Conservation (phyloP, 148 eudicot species). For the Rhododendron williamsianum region DNA sequence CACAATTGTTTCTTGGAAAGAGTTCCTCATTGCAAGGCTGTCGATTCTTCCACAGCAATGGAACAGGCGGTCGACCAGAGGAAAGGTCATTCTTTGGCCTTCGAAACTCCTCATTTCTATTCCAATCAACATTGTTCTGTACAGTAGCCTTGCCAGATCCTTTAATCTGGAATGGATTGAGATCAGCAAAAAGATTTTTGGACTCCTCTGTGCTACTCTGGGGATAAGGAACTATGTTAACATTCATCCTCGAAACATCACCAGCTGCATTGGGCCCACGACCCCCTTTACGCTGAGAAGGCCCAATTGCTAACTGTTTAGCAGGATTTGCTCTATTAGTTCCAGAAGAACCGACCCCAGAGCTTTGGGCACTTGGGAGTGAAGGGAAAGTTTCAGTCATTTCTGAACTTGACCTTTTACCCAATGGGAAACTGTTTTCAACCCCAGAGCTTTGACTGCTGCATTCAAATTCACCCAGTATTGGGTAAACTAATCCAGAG, state of each 20-base stretch:
- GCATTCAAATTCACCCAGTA: conserved; percentile 24
- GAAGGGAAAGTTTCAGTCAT: conserved; percentile 41
- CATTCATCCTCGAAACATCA: conserved; percentile 78
- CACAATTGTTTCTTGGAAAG: conserved; percentile 34
- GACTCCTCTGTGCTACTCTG: conserved; percentile 58
- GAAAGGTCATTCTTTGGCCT: conserved; percentile 51
- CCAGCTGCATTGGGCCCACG: conserved; percentile 71
- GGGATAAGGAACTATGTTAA: conserved; percentile 72
- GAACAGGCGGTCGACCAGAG: conserved; percentile 59
- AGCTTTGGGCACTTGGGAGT: conserved; percentile 28
- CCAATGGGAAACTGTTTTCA: conserved; percentile 22
- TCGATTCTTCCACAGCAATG: conserved; percentile 74
- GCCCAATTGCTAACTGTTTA: conserved; percentile 64
- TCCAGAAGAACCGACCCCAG: conserved; percentile 61
- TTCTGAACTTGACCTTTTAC: conserved; percentile 23
- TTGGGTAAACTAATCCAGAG: conserved; percentile 29
- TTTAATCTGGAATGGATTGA: conserved; percentile 80
- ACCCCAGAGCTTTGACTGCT: conserved; percentile 24
- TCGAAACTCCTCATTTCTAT: conserved; percentile 47
- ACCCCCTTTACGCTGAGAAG: conserved; percentile 69
- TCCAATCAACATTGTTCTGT: conserved; percentile 45
- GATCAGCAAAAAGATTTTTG: conserved; percentile 84
- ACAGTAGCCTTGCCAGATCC: conserved; percentile 55
- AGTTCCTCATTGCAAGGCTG: conserved; percentile 61
- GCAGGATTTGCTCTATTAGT: conserved; percentile 31